Evolutionary conservation across 2,329 filamentous ascomycete species (phyloP), one percentile per base, ranked within the genome.

Genomic region (Orbilia quercus): DNA sequence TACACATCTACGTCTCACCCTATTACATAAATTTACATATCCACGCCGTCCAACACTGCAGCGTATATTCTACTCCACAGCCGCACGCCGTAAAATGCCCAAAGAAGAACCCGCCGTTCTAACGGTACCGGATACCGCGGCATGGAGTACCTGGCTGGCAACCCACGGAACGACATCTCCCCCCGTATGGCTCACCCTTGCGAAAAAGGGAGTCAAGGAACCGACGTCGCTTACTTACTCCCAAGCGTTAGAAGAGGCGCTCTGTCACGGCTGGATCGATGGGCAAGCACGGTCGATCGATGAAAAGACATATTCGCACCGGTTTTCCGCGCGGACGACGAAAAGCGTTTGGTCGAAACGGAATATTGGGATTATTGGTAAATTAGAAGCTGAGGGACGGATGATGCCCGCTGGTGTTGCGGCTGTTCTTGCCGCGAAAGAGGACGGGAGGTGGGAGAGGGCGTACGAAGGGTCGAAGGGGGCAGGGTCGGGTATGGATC

Each of bases 241-340:
- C 31, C 80, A 81, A 75, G 80, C 80, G 14, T 76, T 81, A 12
- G 81, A 81, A 70, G 79, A 81, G 74, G 80, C 80, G 36, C 79
- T 81, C 18, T 88, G 86, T 77, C 85, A 84, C 76, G 87, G 87
- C 44, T 89, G 87, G 86, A 89, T 88, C 65, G 86, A 89, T 77
- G 85, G 86, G 0, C 85, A 86, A 76, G 82, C 82, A 1, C 81
- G 82, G 50, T 66, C 80, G 1, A 78, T 81, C 50, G 83, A 87
- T 74, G 81, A 81, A 0, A 76, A 79, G 1, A 83, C 82, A 75
- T 88, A 85, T 78, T 77, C 85, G 0, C 85, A 86, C 75, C 83
- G 85, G 7, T 88, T 87, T 80, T 87, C 86, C 0, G 86, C 86
- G 1, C 85, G 87, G 2, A 82, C 84, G 1, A 78, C 81, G 28